Evolutionary conservation across 169 alveolate species (phyloP).

Genomic region (Babesia ovata): DNA sequence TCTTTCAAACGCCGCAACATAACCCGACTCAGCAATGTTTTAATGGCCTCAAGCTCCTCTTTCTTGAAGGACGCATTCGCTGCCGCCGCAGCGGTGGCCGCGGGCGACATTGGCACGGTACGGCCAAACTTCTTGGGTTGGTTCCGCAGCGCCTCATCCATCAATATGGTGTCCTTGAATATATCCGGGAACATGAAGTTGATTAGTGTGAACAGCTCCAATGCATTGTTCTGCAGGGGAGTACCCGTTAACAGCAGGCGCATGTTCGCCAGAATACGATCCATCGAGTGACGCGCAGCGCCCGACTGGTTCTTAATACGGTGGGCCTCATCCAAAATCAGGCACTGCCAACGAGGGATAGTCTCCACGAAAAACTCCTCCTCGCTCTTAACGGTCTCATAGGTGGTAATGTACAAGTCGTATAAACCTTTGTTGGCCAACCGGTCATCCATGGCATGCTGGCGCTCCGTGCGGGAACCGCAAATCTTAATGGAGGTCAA

Average conservation of each 20-base stretch:
- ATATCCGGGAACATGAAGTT: constrained; percentile 97
- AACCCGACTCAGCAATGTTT: constrained; percentile 78
- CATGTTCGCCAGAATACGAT: constrained; percentile 86
- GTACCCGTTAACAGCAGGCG: constrained; percentile 94
- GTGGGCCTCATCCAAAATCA: constrained; percentile 98
- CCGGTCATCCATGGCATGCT: constrained; percentile 86
- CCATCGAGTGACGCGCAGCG: constrained; percentile 91
- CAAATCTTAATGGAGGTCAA: constrained; percentile 85
- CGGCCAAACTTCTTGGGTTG: constrained; percentile 12
- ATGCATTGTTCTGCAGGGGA: constrained; percentile 92
- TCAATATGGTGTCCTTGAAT: constrained; percentile 91
- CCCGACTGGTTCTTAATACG: constrained; percentile 96
- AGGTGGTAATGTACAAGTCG: constrained; percentile 89
- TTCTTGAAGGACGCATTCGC: constrained; percentile 67
- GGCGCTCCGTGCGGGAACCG: constrained; percentile 86
- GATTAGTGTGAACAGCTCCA: constrained; percentile 92
- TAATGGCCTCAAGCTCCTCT: constrained; percentile 81
- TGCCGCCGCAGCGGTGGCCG: constrained; percentile 36
- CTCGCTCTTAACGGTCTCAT: constrained; percentile 89
- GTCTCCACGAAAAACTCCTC: constrained; percentile 88
- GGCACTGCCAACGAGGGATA: constrained; percentile 91
- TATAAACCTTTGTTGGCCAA: constrained; percentile 81
- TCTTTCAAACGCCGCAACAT: constrained; percentile 88
- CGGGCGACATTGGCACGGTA: constrained; percentile 7
- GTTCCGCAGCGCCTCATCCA: constrained; percentile 85